Evolutionary conservation across 495 filamentous ascomycete species (phyloP).

Genomic region (Apodospora peruviana): DNA sequence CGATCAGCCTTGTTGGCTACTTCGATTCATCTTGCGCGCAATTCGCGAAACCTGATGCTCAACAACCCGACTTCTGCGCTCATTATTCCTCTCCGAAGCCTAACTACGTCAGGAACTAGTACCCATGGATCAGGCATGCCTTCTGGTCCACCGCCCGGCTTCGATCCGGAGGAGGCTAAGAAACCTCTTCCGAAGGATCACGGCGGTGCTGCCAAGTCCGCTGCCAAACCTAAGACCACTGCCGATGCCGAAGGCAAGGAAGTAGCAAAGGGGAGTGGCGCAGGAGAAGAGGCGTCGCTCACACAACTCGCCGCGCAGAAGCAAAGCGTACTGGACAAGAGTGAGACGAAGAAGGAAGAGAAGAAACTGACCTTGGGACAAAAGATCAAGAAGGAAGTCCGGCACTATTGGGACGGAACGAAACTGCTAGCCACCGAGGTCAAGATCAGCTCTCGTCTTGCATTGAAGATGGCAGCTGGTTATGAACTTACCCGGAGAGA

Average conservation of each 20-base stretch:
- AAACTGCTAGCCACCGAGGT: conserved; percentile 92
- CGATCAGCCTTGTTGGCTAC: conserved; percentile 34
- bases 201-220: conserved; percentile 31
- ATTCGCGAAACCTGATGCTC: conserved; percentile 51
- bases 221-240: conserved; percentile 24
- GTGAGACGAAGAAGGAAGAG: conserved; percentile 63
- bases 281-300: conserved; percentile 23
- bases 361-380: conserved; percentile 76
- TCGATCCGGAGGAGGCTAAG: conserved; percentile 86
- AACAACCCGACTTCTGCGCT: conserved; percentile 61
- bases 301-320: conserved; percentile 31
- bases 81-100: conserved; percentile 56
- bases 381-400: conserved; percentile 84
- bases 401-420: conserved; percentile 99
- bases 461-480: conserved; percentile 93
- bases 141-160: conserved; percentile 80
- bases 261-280: conserved; percentile 18
- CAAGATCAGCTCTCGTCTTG: conserved; percentile 82
- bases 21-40: conserved; percentile 51
- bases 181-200: conserved; percentile 63
- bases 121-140: conserved; percentile 41
- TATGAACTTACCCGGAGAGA: conserved; percentile 96
- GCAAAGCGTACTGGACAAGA: conserved; percentile 20
- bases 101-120: conserved; percentile 64
- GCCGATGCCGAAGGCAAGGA: conserved; percentile 26